phyloP scores from a whole-genome alignment of 768 basidiomycete species.

The Crassisporium funariophilum region DNA sequence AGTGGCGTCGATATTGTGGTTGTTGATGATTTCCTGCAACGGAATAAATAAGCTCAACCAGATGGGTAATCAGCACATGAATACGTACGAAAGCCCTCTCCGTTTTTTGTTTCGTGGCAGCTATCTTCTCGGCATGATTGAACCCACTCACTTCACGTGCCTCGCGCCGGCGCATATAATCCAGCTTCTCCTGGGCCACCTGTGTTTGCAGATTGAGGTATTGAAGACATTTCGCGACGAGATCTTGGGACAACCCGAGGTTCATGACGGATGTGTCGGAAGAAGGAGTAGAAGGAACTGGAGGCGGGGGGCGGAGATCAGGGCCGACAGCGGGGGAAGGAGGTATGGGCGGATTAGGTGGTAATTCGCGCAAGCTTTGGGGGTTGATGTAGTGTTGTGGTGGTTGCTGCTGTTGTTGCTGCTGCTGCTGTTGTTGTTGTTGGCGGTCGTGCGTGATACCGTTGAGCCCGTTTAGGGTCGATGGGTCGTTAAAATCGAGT shows the following conservation, averaged over 20 bases:
- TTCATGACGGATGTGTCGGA: constrained; percentile 16
- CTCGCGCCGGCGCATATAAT: constrained; percentile 65
- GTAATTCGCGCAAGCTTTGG: constrained; percentile 39
- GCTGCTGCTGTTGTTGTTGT: constrained; percentile 11
- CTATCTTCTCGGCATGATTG: constrained; percentile 27
- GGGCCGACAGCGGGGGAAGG: constrained; percentile 18
- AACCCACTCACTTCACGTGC: constrained; percentile 65
- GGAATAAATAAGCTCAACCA: constrained; percentile 1
- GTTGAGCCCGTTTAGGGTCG: constrained; percentile 35
- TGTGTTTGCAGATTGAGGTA: constrained; percentile 69
- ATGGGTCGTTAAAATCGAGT: constrained; percentile 44
- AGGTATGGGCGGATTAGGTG: constrained; percentile 25
- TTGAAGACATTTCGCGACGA: constrained; percentile 30
- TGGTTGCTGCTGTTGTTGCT: constrained; percentile 24
- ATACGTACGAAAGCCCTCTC: constrained; percentile 60
- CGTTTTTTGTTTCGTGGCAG: constrained; percentile 57
- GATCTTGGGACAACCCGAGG: constrained; percentile 21
- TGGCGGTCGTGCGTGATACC: constrained; percentile 28
- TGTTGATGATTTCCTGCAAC: constrained; percentile 57
- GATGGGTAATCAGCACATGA: neutral
- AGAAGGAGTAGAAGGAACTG: constrained; percentile 9
- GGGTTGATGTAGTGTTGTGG: constrained; percentile 37
- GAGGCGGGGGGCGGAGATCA: constrained; percentile 8
- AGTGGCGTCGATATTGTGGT: constrained; percentile 56
- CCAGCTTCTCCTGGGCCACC: constrained; percentile 69